These are phyloP conservation scores for Sarcodon aspratus DNA, from an alignment of 768 basidiomycete genomes.

Conservation along the genomic window DNA sequence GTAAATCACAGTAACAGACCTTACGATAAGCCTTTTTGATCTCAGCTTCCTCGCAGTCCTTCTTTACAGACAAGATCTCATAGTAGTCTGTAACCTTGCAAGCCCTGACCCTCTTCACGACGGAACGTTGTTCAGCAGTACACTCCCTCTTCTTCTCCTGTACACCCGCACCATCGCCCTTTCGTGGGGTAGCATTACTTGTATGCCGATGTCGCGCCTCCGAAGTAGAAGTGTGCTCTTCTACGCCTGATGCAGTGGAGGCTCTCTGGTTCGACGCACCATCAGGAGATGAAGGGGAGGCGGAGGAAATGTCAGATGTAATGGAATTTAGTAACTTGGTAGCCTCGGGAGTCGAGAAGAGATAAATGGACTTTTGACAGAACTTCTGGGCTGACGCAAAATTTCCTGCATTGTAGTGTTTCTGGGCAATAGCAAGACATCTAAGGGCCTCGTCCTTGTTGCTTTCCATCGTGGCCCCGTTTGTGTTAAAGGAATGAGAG, in stretches of 20 bases:
- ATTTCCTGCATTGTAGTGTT: constrained; percentile 63
- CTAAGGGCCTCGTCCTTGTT: constrained; percentile 87
- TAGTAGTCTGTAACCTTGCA: constrained; percentile 92
- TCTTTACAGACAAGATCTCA: constrained; percentile 74
- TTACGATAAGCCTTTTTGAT: constrained; percentile 96
- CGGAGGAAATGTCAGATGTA: constrained; percentile 36
- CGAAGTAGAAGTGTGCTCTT: constrained; percentile 66
- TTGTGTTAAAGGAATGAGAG: not conserved
- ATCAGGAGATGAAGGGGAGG: constrained; percentile 22
- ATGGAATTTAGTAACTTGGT: constrained; percentile 54
- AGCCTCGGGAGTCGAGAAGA: constrained; percentile 76
- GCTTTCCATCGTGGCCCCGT: constrained; percentile 46
- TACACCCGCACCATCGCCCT: constrained; percentile 28
- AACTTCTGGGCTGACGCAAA: constrained; percentile 76
- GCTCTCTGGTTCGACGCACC: not conserved
- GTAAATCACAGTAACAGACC: constrained; percentile 30
- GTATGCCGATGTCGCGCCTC: constrained; percentile 55
- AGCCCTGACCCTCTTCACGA: constrained; percentile 75
- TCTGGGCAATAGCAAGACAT: constrained; percentile 70
- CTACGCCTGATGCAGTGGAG: constrained; percentile 31
- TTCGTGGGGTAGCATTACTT: constrained; percentile 43
- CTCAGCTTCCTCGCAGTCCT: constrained; percentile 73
- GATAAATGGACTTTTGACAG: constrained; percentile 74
- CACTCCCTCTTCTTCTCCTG: constrained; percentile 67
- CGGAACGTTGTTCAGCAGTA: constrained; percentile 69